phyloP scores from a whole-genome alignment of 1,139 yeast genomes.

The Casaregolazyma suthepensis region DNA sequence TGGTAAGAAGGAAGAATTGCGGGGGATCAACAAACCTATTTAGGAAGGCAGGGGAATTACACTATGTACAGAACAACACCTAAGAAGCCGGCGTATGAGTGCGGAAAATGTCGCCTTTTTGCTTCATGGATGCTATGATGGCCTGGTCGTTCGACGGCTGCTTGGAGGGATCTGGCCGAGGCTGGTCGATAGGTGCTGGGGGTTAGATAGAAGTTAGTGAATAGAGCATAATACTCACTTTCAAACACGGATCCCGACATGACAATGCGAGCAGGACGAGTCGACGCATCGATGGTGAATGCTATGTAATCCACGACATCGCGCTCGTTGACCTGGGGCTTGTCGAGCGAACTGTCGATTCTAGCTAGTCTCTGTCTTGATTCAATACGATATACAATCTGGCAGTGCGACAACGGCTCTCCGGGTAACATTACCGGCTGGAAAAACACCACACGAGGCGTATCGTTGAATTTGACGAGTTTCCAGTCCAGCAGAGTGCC shows the following conservation, averaged over 20 bases:
- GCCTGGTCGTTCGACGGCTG: constrained; percentile 23
- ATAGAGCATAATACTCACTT: constrained; percentile 31
- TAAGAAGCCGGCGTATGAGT: constrained; percentile 21
- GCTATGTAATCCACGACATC: constrained; percentile 70
- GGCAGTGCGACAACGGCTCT: constrained; percentile 56
- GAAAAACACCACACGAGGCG: constrained; percentile 68
- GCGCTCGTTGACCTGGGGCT: constrained; percentile 46
- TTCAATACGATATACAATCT: constrained; percentile 68
- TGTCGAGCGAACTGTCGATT: constrained; percentile 30
- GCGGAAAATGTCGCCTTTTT: constrained; percentile 37
- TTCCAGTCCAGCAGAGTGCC: constrained; percentile 68
- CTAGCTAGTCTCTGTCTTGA: constrained; percentile 64
- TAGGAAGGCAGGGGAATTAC: not conserved
- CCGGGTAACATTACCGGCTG: constrained; percentile 63
- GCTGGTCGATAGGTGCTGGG: constrained; percentile 29
- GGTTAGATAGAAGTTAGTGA: not conserved
- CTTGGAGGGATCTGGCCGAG: constrained; percentile 31
- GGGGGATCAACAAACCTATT: not conserved
- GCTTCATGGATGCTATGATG: constrained; percentile 33
- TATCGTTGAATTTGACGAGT: constrained; percentile 56
- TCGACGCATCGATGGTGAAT: constrained; percentile 67
- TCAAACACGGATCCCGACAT: constrained; percentile 82
- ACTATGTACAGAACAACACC: not conserved
- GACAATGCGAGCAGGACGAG: constrained; percentile 49
- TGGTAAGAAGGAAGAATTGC: not conserved